These are phyloP conservation scores for Clonostachys solani DNA, from an alignment of 2,329 filamentous ascomycete species.

Conservation along the genomic window DNA sequence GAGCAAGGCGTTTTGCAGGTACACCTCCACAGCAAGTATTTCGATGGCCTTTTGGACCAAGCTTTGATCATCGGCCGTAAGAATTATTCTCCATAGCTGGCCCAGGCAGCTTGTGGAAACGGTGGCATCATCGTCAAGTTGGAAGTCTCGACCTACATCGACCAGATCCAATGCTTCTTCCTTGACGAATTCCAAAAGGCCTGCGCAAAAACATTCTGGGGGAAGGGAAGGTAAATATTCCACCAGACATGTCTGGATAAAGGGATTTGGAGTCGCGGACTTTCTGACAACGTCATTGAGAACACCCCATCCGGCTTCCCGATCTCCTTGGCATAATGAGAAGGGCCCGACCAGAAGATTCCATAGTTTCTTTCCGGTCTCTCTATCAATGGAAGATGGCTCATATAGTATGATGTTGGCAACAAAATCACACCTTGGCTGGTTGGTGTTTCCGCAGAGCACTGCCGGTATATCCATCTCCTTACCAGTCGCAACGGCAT, in stretches of 20 bases:
- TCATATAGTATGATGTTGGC: slow-evolving; percentile 54
- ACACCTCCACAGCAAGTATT: slow-evolving; percentile 67
- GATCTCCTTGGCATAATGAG: slow-evolving; percentile 54
- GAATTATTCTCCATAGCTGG: slow-evolving; percentile 78
- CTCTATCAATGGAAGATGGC: slow-evolving; percentile 56
- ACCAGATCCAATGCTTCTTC: slow-evolving; percentile 43
- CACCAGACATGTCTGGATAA: slow-evolving; percentile 47
- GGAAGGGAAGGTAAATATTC: slow-evolving; percentile 54
- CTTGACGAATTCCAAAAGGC: slow-evolving; percentile 60
- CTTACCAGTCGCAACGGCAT: slow-evolving; percentile 30
- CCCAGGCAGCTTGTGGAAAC: slow-evolving; percentile 55
- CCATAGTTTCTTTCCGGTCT: slow-evolving; percentile 66
- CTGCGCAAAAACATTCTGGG: slow-evolving; percentile 53
- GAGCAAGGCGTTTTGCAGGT: slow-evolving; percentile 57
- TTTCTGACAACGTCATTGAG: slow-evolving; percentile 45
- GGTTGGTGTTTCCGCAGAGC: slow-evolving; percentile 42
- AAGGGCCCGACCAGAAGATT: slow-evolving; percentile 63
- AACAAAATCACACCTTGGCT: slow-evolving; percentile 53
- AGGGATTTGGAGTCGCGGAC: slow-evolving; percentile 45
- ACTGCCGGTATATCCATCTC: slow-evolving; percentile 21
- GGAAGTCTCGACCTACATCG: slow-evolving; percentile 34
- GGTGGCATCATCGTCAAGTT: slow-evolving; percentile 46
- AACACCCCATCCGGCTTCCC: slow-evolving; percentile 66
- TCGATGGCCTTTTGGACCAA: slow-evolving; percentile 67
- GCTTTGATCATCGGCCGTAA: slow-evolving; percentile 59